A percentile compares a stretch with the other conserved stretches of the same genome.
phyloP scores from a whole-genome alignment of 192 early-diverging fungal genomes.

The Rhizophagus clarus region DNA sequence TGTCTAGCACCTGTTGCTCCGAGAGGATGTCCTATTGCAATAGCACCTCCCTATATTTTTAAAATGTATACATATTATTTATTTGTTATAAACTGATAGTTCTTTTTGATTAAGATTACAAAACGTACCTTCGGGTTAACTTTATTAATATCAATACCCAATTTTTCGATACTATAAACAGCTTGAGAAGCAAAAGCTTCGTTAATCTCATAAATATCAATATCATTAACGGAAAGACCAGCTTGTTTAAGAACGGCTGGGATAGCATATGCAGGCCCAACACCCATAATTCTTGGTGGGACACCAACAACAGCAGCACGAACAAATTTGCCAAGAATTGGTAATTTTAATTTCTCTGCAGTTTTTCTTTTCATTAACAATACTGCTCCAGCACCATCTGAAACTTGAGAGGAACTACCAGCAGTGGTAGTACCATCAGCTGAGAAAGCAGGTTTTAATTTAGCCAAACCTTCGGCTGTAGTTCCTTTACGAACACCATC shows the following conservation, averaged over 20 bases:
- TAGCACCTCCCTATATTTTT: slow-evolving; percentile 79
- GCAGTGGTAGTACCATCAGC: slow-evolving; percentile 86
- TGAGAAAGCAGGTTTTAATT: slow-evolving; percentile 88
- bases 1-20: slow-evolving; percentile 95
- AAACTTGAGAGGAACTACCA: slow-evolving; percentile 96
- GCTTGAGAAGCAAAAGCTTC: slow-evolving; percentile 99
- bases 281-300: slow-evolving; percentile 94
- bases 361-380: slow-evolving; percentile 92
- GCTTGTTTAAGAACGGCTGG: slow-evolving; percentile 83
- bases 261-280: slow-evolving; percentile 95
- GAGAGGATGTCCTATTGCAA: slow-evolving; percentile 95
- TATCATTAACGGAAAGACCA: slow-evolving; percentile 73
- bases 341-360: slow-evolving; percentile 83
- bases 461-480: slow-evolving; percentile 77
- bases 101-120: not conserved
- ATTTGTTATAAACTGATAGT: not conserved
- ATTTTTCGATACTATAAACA: slow-evolving; percentile 87
- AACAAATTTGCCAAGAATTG: slow-evolving; percentile 85
- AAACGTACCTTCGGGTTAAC: slow-evolving; percentile 80
- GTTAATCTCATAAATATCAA: slow-evolving; percentile 93
- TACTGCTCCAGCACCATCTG: slow-evolving; percentile 96
- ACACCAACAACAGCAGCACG: slow-evolving; percentile 88
- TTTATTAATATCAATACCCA: slow-evolving; percentile 84
- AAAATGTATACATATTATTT: not conserved
- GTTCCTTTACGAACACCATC: slow-evolving; percentile 89